Percentiles rank a stretch among this genome's conserved stretches.
Conservation (phyloP, 2,329 filamentous ascomycete genomes). For the Harringtonia aguacate region DNA sequence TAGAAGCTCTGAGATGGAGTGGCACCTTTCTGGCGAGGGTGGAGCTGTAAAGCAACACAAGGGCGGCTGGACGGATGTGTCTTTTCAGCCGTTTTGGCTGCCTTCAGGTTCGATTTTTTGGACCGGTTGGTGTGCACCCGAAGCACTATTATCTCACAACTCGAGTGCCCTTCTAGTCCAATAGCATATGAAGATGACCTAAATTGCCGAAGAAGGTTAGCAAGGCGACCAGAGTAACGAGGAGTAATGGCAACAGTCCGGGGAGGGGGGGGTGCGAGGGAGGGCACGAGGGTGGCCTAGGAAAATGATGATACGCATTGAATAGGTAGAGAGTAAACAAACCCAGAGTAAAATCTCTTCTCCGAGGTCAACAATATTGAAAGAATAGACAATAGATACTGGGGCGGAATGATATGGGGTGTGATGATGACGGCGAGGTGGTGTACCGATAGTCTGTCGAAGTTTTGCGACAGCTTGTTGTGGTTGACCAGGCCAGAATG, state of each 20-base stretch:
- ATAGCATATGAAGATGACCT: no score
- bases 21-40: no score
- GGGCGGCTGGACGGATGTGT: no score
- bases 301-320: background rate
- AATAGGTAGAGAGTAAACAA: background rate
- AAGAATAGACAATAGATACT: conserved; percentile 19
- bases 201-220: background rate
- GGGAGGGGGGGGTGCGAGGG: no score
- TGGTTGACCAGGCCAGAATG: conserved; percentile 8
- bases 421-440: conserved; percentile 13
- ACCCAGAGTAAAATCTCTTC: conserved; percentile 7
- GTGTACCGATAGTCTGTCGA: conserved; percentile 7
- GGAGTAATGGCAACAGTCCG: no score
- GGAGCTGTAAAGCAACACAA: background rate
- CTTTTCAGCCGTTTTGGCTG: no score
- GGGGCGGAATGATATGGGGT: conserved; percentile 17
- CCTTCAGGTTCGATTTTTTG: no score
- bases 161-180: no score
- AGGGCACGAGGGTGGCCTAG: background rate
- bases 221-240: background rate
- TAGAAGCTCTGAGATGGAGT: no score
- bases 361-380: conserved; percentile 13
- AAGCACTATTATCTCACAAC: no score
- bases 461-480: conserved; percentile 17
- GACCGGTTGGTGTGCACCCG: no score